Evolutionary conservation across 1,284 basidiomycete genomes (phyloP), one percentile per base, ranked within the genome.

Genomic region (Coniferiporia sulphurascens): DNA sequence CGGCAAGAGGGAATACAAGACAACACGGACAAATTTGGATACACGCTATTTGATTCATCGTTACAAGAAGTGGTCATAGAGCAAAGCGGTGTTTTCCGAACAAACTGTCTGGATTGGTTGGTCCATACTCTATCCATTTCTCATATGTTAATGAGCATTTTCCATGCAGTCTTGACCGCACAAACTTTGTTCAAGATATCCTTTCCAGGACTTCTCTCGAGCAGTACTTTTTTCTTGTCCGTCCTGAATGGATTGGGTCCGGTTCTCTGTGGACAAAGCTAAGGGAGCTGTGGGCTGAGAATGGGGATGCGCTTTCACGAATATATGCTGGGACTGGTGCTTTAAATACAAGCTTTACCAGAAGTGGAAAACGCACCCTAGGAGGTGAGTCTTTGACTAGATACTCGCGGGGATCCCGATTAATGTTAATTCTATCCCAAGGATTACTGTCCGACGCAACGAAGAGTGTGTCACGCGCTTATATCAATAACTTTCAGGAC

Each of bases 401-500:
- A n/a, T 46, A 46, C 6, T 46, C 17, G 44, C 59, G 22, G 19
- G 19, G 44, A 44, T 32, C 17, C 55, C 38, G 4, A 22, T 49
- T 53, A 49, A 59, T 66, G 48, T 58, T 64, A 17, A 41, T 41
- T 48, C 22, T 46, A 55, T 22, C 49, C 56, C 27, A n/a, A 79
- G 93, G 94, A 35, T 81, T 97, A 32, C 74, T 99, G 21, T 95
- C 93, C 17, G 95, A 99, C 73, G 96, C 96, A 3, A 97, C 95
- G 1, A 99, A 99, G 73, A 96, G 93, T 67, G 93, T 97, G 19
- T 89, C 86, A 13, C 83, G 95, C 60, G 95, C 96, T 58, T 98
- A 98, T 69, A 97, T 98, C 71, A 97, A 96, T 72, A 98, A 98
- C 70, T 98, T 99, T 71, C 92, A 96, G 66, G 97, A 99, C 72